Percentiles rank a stretch among this genome's conserved stretches.
phyloP scores from a whole-genome alignment of 2,329 filamentous ascomycete genomes.

The Fusarium oligoseptatum region DNA sequence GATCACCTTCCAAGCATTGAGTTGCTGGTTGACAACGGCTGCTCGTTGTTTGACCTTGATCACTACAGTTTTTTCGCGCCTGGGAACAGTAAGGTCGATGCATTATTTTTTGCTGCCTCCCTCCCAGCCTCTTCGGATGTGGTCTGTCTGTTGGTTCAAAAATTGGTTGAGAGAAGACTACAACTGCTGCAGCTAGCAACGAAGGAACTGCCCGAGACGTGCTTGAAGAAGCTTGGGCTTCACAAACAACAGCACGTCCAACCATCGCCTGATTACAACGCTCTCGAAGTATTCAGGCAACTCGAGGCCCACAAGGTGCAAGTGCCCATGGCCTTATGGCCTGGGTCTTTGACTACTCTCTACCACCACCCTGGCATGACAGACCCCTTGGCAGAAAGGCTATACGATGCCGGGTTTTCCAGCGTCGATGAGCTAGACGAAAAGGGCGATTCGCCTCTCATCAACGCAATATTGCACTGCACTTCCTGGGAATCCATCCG shows the following conservation, averaged over 20 bases:
- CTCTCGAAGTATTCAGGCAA: not conserved
- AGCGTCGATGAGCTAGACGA: not conserved
- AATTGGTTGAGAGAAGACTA: not conserved
- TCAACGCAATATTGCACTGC: too few relatives aligned
- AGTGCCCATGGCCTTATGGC: not conserved
- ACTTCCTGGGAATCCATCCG: too few relatives aligned
- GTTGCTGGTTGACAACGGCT: not conserved
- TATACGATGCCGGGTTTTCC: not conserved
- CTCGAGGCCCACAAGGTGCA: not conserved
- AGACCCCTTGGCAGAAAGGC: not conserved
- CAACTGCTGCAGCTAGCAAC: not conserved
- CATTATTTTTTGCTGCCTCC: not conserved
- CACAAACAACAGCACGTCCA: not conserved
- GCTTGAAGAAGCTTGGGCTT: not conserved
- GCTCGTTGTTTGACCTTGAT: not conserved
- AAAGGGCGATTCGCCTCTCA: not conserved
- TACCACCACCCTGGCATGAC: not conserved
- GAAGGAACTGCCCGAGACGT: not conserved
- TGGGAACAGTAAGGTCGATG: not conserved
- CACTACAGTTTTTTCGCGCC: too few relatives aligned
- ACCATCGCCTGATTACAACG: not conserved
- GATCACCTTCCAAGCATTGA: not conserved
- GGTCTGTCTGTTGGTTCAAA: not conserved
- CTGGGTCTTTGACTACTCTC: not conserved
- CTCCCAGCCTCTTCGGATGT: not conserved